Evolutionary conservation across 2,329 filamentous ascomycete species (phyloP), one percentile per base, ranked within the genome.

Genomic region (Samsoniella hepiali): DNA sequence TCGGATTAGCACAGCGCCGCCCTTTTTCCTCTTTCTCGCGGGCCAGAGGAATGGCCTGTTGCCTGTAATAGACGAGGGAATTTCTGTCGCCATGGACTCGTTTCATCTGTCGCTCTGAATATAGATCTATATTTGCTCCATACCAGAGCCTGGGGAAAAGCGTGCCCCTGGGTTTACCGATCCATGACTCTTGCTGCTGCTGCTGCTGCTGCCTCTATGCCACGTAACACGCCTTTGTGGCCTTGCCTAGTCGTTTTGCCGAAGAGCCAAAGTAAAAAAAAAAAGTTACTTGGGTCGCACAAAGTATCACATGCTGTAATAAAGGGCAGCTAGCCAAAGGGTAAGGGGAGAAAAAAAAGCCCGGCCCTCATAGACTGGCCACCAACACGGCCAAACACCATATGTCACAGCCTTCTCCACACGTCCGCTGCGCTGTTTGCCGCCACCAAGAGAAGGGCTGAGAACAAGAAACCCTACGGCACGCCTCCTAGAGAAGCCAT

Each of bases 51-150:
- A 58, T 47, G 42, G 42, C n/a, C 47, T 58, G 27, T 13, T 29
- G 27, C 53, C 32, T 31, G 36, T 49, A 47, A 49, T 58, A 49
- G 44, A 11, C 44, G 32, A 38, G 56, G 34, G 32, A 36, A 49
- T 31, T 49, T 49, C 1, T 10, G 32, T 8, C 56, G 42, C 17
- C 17, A 34, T 49, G n/a, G 31, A 32, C 56, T 5, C 29, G 44
- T 49, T 58, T 58, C 56, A 58, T 38, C 42, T 49, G 22, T 49
- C 32, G 38, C 38, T 40, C 32, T 49, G 13, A n/a, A 49, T 42
- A 44, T 31, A 32, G 29, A 32, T 32, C 6, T 31, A 49, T 32
- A 57, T 36, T 29, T 27, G 32, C 2, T 58, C 27, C 36, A n/a
- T 55, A 6, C 13, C 17, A 49, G 11, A 49, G 29, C 13, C 38